Evolutionary conservation across 75 land plant species (phyloP).

Genomic region (Chamaecyparis obtusa): DNA sequence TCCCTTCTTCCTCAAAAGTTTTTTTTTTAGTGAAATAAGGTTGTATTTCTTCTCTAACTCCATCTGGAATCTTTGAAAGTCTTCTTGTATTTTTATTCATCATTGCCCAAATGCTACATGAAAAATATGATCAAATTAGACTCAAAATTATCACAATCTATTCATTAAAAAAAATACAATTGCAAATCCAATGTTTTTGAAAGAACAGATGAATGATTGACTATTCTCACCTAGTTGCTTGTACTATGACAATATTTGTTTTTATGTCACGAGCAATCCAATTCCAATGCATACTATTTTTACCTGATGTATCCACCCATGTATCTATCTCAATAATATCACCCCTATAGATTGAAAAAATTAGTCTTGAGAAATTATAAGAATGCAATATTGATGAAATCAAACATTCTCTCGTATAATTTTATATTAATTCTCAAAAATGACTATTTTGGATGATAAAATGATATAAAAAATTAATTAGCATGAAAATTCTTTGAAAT

Average conservation of each 20-base stretch:
- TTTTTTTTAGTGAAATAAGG: constrained; percentile 36
- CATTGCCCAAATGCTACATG: constrained; percentile 83
- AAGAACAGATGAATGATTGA: not conserved
- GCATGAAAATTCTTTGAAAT: too few relatives aligned
- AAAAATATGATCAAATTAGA: not conserved
- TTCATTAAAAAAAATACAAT: not conserved
- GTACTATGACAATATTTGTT: constrained; percentile 52
- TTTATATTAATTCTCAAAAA: too few relatives aligned
- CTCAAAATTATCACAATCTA: not conserved
- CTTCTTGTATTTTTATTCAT: constrained; percentile 62
- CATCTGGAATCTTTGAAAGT: constrained; percentile 49
- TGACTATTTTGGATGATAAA: too few relatives aligned
- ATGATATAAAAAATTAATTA: too few relatives aligned
- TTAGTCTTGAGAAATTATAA: not conserved
- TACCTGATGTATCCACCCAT: constrained; percentile 81
- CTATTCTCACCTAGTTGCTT: constrained; percentile 66
- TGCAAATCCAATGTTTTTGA: not conserved
- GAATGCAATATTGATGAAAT: not conserved
- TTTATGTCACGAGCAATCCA: constrained; percentile 67
- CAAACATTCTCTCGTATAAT: too few relatives aligned
- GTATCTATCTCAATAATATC: constrained; percentile 86
- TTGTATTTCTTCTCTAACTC: constrained; percentile 43
- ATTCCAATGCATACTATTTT: constrained; percentile 89
- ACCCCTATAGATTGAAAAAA: constrained; percentile 48
- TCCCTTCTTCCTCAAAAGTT: constrained; percentile 45